Evolutionary conservation across 345 rosid genomes (phyloP), one percentile per base, ranked within the genome.

Genomic region (Sapria himalayana): DNA sequence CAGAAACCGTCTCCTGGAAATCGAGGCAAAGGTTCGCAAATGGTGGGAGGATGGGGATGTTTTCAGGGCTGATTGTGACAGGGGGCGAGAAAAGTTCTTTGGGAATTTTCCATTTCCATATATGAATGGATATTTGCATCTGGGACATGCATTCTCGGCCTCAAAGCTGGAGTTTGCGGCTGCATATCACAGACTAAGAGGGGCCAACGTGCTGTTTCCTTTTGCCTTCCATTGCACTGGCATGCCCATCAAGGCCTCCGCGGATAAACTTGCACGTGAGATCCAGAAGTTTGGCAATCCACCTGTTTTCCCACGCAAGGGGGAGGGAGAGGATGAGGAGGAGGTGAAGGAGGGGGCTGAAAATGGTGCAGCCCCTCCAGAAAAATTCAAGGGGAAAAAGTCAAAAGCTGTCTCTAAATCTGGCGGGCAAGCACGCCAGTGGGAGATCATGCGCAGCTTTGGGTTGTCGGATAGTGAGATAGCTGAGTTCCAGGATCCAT

Each of bases 161-260:
- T 81, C 93, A 8, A 81, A 81, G 74, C 69, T 72, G 31, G 94
- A 85, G 33, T 85, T 81, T 61, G 94, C 94, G 9, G 85, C 92
- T 19, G 92, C 94, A 22, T 85, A 62, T 40, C 94, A 81, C 53
- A 67, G 96, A 58, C 47, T 85, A n/a, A 63, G 73, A 42, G 94
- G 94, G 4, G 81, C 76, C 31, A 85, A 81, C 52, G 94, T 81
- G 44, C 69, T 85, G 1, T 59, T 81, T 19, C 96, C 96, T 0
- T 85, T 85, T 59, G 94, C 63, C 22, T 85, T 85, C 39, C 96
- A 85, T 46, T 81, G 94, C 49, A 85, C 97, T 16, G 97, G 97
- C 29, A 85, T 85, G 94, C 97, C 94, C 2, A 85, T 85, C 22
- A 81, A 85, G 70, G 97, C 97, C 24, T 72, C 94, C 1, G 97